Percentiles rank a stretch among this genome's conserved stretches.
phyloP scores from a whole-genome alignment of 2,329 filamentous ascomycete genomes.

The Trichothecium sympodiale region DNA sequence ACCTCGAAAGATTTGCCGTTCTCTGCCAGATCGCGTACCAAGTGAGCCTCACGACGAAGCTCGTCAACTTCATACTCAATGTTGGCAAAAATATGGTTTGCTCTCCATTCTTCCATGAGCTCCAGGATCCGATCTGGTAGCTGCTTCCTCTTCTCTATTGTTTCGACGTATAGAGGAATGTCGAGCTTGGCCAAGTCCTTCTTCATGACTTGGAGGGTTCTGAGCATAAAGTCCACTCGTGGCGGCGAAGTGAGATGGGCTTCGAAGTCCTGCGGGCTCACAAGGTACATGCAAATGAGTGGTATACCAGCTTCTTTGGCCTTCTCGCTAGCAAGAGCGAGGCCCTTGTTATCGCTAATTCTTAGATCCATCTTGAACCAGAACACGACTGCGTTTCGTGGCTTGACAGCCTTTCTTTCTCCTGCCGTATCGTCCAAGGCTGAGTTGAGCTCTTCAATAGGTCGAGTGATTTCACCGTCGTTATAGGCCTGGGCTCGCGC shows the following conservation, averaged over 20 bases:
- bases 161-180: slow-evolving; percentile 71
- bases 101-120: slow-evolving; percentile 60
- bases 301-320: slow-evolving; percentile 60
- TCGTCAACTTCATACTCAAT: slow-evolving; percentile 91
- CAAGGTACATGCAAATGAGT: slow-evolving; percentile 64
- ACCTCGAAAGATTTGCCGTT: slow-evolving; percentile 59
- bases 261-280: slow-evolving; percentile 75
- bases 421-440: slow-evolving; percentile 50
- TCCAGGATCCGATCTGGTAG: slow-evolving; percentile 52
- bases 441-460: slow-evolving; percentile 55
- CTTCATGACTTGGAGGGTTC: slow-evolving; percentile 56
- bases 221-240: slow-evolving; percentile 71
- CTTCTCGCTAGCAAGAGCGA: slow-evolving; percentile 53
- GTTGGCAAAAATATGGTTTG: slow-evolving; percentile 68
- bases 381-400: slow-evolving; percentile 60
- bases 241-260: slow-evolving; percentile 66
- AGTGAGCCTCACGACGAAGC: slow-evolving; percentile 59
- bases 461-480: slow-evolving; percentile 55
- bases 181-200: slow-evolving; percentile 56
- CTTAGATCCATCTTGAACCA: slow-evolving; percentile 87
- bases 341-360: slow-evolving; percentile 58
- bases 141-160: slow-evolving; percentile 51
- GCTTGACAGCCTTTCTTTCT: slow-evolving; percentile 37
- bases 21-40: slow-evolving; percentile 50
- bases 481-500: slow-evolving; percentile 66